Evolutionary conservation across 176 grass and related monocot genomes (phyloP).

Genomic region (Oryza australiensis): DNA sequence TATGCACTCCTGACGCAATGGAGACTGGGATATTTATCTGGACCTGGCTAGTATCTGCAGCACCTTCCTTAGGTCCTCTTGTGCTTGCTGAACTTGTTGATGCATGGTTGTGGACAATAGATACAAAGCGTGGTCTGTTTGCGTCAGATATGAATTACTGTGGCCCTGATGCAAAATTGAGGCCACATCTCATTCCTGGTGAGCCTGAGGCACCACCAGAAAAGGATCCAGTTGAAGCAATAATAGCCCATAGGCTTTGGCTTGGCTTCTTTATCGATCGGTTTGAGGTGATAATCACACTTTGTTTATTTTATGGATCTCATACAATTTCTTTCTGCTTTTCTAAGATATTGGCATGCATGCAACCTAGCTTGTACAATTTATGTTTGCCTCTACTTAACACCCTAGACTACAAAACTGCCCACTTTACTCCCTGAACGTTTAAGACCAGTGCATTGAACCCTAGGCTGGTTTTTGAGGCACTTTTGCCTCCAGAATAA

Average conservation of each 20-base stretch:
- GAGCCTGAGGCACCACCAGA: constrained; percentile 83
- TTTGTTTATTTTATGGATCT: constrained; percentile 39
- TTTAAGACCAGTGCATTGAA: no score
- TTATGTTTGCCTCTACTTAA: neutral
- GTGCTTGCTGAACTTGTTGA: constrained; percentile 96
- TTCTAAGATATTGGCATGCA: neutral
- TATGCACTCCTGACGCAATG: constrained; percentile 95
- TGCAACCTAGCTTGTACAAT: neutral
- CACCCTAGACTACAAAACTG: neutral
- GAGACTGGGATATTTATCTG: constrained; percentile 99
- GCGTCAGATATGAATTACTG: constrained; percentile 94
- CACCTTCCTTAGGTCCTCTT: constrained; percentile 86
- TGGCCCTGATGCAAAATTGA: constrained; percentile 94
- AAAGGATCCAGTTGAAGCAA: constrained; percentile 90
- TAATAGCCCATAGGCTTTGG: constrained; percentile 96
- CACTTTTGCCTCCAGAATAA: no score
- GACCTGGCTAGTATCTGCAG: constrained; percentile 98
- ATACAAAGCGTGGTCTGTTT: constrained; percentile 95
- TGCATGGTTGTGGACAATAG: constrained; percentile 99
- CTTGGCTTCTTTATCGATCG: constrained; percentile 99
- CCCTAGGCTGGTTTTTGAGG: no score
- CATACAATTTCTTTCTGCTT: constrained; percentile 6
- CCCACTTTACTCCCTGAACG: neutral
- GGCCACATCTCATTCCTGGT: constrained; percentile 93
- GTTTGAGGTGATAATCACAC: constrained; percentile 78